These are phyloP conservation scores for Gaeumannomyces tritici DNA, from an alignment of 2,329 filamentous ascomycete genomes.

Conservation along the genomic window DNA sequence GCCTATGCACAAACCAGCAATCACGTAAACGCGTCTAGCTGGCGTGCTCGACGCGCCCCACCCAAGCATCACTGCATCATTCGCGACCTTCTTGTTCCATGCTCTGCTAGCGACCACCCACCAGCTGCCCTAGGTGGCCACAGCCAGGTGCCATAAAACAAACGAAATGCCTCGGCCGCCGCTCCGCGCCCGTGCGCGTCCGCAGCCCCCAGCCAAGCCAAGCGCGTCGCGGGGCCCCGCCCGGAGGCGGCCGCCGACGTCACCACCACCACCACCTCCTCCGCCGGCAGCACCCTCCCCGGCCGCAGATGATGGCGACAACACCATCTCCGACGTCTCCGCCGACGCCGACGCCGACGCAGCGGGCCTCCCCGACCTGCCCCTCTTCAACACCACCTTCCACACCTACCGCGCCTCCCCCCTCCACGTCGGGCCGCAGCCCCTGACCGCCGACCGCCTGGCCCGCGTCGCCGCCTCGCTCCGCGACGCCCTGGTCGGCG, in stretches of 20 bases:
- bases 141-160: not conserved
- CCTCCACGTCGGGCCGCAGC: constrained; percentile 33
- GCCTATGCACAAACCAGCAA: too few species aligned
- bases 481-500: constrained; percentile 45
- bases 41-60: too few species aligned
- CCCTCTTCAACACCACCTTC: constrained; percentile 51
- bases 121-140: too few species aligned
- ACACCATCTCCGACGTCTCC: not conserved
- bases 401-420: constrained; percentile 46
- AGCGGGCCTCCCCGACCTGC: constrained; percentile 12
- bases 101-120: too few species aligned
- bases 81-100: too few species aligned
- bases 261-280: not conserved
- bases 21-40: too few species aligned
- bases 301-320: not conserved
- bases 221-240: not conserved
- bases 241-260: not conserved
- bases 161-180: constrained; percentile 1
- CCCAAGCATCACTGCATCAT: too few species aligned
- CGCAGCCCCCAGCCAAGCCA: too few species aligned
- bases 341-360: not conserved
- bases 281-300: not conserved
- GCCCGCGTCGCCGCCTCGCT: constrained; percentile 34
- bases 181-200: not conserved
- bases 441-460: constrained; percentile 28